phyloP scores from a whole-genome alignment of 352 stramenopile species.

The Hyaloperonospora brassicae region DNA sequence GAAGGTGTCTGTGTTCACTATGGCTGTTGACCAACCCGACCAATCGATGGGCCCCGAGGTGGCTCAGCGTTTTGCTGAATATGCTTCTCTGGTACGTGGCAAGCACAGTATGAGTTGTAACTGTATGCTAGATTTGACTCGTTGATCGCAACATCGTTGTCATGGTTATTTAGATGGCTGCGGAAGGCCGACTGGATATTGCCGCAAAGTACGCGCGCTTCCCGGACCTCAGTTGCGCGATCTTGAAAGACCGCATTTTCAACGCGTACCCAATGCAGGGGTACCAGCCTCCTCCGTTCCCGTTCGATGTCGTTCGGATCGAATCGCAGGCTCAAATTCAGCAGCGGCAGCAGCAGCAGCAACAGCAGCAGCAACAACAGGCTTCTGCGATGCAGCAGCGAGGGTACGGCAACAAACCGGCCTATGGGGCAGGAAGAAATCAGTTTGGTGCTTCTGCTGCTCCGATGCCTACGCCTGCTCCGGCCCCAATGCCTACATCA shows the following conservation, averaged over 20 bases:
- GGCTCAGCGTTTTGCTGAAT: slow-evolving; percentile 86
- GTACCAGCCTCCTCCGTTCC: slow-evolving; percentile 76
- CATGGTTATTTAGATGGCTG: slow-evolving; percentile 65
- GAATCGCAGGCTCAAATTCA: slow-evolving; percentile 48
- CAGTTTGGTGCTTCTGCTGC: slow-evolving; percentile 38
- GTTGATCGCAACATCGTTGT: slow-evolving; percentile 1
- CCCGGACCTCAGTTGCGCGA: slow-evolving; percentile 60
- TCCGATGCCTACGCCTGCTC: slow-evolving; percentile 17
- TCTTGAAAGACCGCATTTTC: slow-evolving; percentile 84
- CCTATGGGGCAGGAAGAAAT: slow-evolving; percentile 24
- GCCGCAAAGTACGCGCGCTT: slow-evolving; percentile 90
- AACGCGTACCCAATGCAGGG: slow-evolving; percentile 69
- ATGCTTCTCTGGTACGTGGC: slow-evolving; percentile 45
- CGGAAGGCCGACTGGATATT: slow-evolving; percentile 88
- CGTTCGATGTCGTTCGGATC: slow-evolving; percentile 74
- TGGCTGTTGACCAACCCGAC: slow-evolving; percentile 77
- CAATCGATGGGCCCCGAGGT: slow-evolving; percentile 85
- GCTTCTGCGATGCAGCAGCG: slow-evolving; percentile 26
- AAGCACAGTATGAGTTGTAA: neutral
- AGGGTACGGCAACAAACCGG: slow-evolving; percentile 30
- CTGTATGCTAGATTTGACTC: neutral
- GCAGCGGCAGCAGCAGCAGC: slow-evolving; percentile 43
- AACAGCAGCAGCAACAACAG: slow-evolving; percentile 34
- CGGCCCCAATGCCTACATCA: slow-evolving; percentile 24
- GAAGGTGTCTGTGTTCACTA: slow-evolving; percentile 92